Base-by-base conservation (phyloP, 2,329 filamentous ascomycete species). In the Tolypocladium amazonense region DNA sequence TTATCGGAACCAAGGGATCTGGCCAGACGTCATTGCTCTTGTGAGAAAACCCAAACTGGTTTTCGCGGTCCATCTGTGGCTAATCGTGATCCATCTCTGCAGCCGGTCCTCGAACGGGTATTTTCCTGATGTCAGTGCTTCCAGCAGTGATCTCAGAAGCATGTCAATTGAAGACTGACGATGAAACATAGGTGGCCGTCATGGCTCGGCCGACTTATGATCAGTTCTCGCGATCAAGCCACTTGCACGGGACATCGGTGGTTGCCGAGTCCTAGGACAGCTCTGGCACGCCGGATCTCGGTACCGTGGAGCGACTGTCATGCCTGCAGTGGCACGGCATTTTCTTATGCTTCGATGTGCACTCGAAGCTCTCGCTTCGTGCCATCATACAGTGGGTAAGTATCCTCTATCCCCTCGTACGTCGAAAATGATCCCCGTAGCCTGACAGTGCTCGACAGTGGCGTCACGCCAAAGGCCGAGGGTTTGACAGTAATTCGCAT, bases 11-110 rank as follows among this genome's bases (percentile, higher is more conserved):
- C 23, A 64, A 64, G 2, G 59, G 56, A 0, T 65, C 66, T 1
- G 74, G 74, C 2, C 74, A 76, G 65, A 76, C 74, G 1, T 73
- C 72, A 14, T 63, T 76, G 58, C 64, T 76, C 23, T 75, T 74
- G 73, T 75, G 52, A 58, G 71, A 58, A 11, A 54, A 23, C 30
- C 20, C 30, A 15, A 27, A 30, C 25, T 27, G 7, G 4, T 12
- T 8, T 6, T 20, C 27, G 37, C 5, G 3, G 18, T 15, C 23
- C 35, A 56, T 57, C n/a, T 18, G 15, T 23, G 5, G 11, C 60
- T 64, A 27, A 64, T 7, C 7, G 7, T 58, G n/a, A 35, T 11
- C 43, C 5, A 23, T 35, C 14, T 2, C 11, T 11, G n/a, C n/a
- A 75, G 73, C 58, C 73, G 73, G 38, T 65, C 71, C 56, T 69